Conservation (phyloP, 1,284 basidiomycete species). For the Lentinus polychrous region DNA sequence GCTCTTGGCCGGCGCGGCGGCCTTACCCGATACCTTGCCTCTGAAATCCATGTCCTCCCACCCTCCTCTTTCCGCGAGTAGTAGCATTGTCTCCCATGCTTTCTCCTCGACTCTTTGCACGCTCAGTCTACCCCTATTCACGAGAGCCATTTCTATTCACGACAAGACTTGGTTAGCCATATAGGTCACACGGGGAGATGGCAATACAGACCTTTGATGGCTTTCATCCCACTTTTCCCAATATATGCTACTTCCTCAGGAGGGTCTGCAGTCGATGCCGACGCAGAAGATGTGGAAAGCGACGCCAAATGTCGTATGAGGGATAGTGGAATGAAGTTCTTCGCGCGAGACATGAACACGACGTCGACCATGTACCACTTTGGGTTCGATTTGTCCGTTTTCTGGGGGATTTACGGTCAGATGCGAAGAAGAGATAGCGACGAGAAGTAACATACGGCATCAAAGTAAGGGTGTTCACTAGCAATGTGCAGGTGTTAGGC, state of each 20-base stretch:
- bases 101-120: constrained; percentile 72
- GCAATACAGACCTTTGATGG: constrained; percentile 48
- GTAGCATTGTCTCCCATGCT: constrained; percentile 65
- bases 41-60: constrained; percentile 39
- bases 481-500: not conserved
- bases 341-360: constrained; percentile 59
- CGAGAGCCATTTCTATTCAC: constrained; percentile 65
- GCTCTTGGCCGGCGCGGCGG: not conserved
- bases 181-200: no score
- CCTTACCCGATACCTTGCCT: constrained; percentile 4
- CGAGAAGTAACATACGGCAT: constrained; percentile 61
- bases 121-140: constrained; percentile 82
- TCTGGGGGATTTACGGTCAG: constrained; percentile 34
- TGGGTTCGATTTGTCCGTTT: constrained; percentile 69
- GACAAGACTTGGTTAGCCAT: not conserved
- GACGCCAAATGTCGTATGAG: constrained; percentile 64
- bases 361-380: constrained; percentile 95
- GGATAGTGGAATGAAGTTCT: constrained; percentile 74
- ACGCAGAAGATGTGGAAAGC: constrained; percentile 7
- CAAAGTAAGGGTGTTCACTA: constrained; percentile 84
- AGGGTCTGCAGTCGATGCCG: constrained; percentile 23
- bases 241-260: constrained; percentile 62
- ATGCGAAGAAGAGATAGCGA: not conserved
- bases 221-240: constrained; percentile 47
- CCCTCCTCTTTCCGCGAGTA: constrained; percentile 69